Evolutionary conservation across 2,329 filamentous ascomycete species (phyloP).

Genomic region (Talaromyces sp.): DNA sequence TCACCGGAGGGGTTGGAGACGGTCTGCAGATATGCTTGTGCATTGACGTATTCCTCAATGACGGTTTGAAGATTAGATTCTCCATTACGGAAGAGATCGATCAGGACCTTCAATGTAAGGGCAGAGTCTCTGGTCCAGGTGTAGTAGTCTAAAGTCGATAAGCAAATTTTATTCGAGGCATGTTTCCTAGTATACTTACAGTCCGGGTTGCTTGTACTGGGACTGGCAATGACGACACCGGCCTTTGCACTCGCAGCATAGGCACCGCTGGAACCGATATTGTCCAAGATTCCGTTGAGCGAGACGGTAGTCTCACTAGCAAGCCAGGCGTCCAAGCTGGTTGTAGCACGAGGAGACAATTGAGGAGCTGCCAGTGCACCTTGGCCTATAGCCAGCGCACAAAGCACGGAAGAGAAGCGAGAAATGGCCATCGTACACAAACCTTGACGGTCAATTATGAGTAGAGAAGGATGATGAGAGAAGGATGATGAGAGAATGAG

Average conservation of each 20-base stretch:
- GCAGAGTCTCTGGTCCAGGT: conserved; percentile 76
- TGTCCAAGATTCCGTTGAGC: conserved; percentile 51
- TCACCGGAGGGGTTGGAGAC: conserved; percentile 67
- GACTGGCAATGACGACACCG: conserved; percentile 55
- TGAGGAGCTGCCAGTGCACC: conserved; percentile 22
- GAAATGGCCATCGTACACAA: conserved; percentile 17
- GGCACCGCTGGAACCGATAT: conserved; percentile 52
- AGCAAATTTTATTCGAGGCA: background rate
- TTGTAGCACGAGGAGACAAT: conserved; percentile 22
- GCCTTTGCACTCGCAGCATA: conserved; percentile 47
- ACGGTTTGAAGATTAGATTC: conserved; percentile 54
- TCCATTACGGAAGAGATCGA: conserved; percentile 64
- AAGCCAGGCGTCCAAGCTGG: conserved; percentile 30
- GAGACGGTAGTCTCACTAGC: conserved; percentile 46
- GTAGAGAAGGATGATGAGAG: background rate
- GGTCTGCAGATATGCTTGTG: conserved; percentile 64
- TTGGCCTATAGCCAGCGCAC: conserved; percentile 22
- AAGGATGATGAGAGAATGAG: no score
- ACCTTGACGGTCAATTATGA: background rate
- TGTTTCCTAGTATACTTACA: conserved; percentile 36
- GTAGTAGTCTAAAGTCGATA: conserved; percentile 60
- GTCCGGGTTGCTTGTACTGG: conserved; percentile 51
- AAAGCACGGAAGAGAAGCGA: conserved; percentile 23
- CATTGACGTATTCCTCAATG: conserved; percentile 65
- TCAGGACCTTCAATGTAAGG: conserved; percentile 64